These are phyloP conservation scores for Xerocomus nothofagi DNA, from an alignment of 1,284 basidiomycete species.

Conservation along the genomic window DNA sequence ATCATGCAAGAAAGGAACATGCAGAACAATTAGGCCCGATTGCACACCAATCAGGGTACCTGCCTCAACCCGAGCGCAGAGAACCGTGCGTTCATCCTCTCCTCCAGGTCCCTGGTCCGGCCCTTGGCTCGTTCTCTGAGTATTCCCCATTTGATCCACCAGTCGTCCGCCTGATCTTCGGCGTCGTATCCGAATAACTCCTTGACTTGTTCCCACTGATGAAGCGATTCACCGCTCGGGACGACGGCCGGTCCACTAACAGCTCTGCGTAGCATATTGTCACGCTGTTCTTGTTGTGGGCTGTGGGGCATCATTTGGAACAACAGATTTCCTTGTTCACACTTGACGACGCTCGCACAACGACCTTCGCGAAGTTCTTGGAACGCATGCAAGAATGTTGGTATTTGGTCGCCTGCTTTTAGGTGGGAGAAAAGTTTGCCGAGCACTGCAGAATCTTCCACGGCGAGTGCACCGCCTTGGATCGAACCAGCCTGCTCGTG, in stretches of 20 bases:
- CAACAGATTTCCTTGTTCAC: constrained; percentile 40
- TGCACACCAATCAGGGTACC: neutral
- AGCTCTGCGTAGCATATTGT: constrained; percentile 41
- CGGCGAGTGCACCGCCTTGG: constrained; percentile 49
- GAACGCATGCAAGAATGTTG: constrained; percentile 49
- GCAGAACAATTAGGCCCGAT: neutral
- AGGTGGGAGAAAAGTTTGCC: constrained; percentile 60
- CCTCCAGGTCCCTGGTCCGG: constrained; percentile 19
- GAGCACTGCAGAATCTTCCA: constrained; percentile 59
- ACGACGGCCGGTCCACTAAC: constrained; percentile 41
- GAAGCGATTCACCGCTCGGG: constrained; percentile 22
- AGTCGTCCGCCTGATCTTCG: constrained; percentile 45
- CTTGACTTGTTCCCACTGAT: constrained; percentile 44
- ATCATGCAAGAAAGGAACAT: neutral
- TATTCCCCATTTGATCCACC: constrained; percentile 42
- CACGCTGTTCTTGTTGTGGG: constrained; percentile 42
- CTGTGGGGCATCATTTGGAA: constrained; percentile 43
- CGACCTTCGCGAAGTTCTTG: constrained; percentile 50
- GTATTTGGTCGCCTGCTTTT: constrained; percentile 48
- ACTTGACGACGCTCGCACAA: constrained; percentile 37
- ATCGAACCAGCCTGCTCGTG: constrained; percentile 47
- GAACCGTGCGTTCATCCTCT: constrained; percentile 12
- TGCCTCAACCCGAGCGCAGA: neutral
- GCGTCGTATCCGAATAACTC: constrained; percentile 45
- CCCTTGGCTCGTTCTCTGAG: constrained; percentile 32